These are phyloP conservation scores for Wickerhamia fluorescens DNA, from an alignment of 805 yeast species.

Conservation along the genomic window DNA sequence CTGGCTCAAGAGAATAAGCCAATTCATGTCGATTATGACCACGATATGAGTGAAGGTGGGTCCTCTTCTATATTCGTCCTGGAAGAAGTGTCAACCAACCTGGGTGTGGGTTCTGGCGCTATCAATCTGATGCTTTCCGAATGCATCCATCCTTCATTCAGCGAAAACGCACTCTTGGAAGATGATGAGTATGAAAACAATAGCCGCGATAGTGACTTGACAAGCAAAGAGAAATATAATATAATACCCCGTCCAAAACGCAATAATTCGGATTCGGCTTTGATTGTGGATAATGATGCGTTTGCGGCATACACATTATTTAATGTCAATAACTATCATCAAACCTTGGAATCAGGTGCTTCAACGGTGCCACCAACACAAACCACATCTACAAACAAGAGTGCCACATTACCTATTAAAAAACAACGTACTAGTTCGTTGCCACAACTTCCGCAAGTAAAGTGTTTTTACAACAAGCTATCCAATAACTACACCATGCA, in stretches of 20 bases:
- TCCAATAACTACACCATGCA: slow-evolving; percentile 30
- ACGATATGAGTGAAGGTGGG: slow-evolving; percentile 4
- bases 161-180: too few relatives aligned
- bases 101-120: too few relatives aligned
- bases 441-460: slow-evolving; percentile 40
- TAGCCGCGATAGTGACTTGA: too few relatives aligned
- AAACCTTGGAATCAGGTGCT: slow-evolving; percentile 1
- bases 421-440: slow-evolving; percentile 37
- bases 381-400: slow-evolving; percentile 2
- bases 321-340: slow-evolving; percentile 26
- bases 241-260: slow-evolving; percentile 7
- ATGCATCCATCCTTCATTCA: too few relatives aligned
- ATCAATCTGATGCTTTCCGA: too few relatives aligned
- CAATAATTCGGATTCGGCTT: slow-evolving; percentile 25
- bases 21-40: slow-evolving; percentile 4
- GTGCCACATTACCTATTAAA: too few relatives aligned
- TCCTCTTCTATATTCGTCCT: too few relatives aligned
- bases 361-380: slow-evolving; percentile 2
- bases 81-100: too few relatives aligned
- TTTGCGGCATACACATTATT: slow-evolving; percentile 38
- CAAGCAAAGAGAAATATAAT: slow-evolving; percentile 30
- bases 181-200: too few relatives aligned
- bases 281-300: slow-evolving; percentile 31
- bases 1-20: too few relatives aligned
- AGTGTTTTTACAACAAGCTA: slow-evolving; percentile 33